These are phyloP conservation scores for Pleurozium schreberi DNA, from an alignment of 225 moss, liverwort and hornwort genomes.

Conservation along the genomic window DNA sequence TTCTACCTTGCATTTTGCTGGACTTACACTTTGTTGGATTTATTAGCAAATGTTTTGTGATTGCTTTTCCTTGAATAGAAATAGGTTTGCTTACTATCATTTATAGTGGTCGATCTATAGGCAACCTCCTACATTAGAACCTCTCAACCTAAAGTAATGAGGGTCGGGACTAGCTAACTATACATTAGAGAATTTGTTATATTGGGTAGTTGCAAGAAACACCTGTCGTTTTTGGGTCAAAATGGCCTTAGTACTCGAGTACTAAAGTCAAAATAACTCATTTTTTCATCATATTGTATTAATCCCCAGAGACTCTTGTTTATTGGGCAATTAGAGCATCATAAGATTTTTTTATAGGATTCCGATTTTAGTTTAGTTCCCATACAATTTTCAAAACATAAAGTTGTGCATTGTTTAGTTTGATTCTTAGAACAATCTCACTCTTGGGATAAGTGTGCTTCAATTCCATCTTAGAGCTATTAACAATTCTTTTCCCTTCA, in stretches of 20 bases:
- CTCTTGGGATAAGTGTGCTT: accelerated
- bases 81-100: neutral
- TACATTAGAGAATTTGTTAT: no score
- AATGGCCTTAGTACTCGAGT: no score
- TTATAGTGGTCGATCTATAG: neutral
- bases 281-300: neutral
- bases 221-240: no score
- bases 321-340: neutral
- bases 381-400: neutral
- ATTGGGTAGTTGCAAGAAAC: no score
- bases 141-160: neutral
- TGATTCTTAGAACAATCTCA: neutral
- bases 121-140: neutral
- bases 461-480: neutral
- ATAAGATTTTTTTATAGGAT: neutral
- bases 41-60: neutral
- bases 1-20: no score
- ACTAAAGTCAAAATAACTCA: no score
- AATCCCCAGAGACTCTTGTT: neutral
- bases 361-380: neutral
- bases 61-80: neutral
- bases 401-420: neutral
- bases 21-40: neutral
- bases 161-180: accelerated
- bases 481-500: neutral